Evolutionary conservation across 306 rosid species (phyloP).

Genomic region (Lotus japonicus): DNA sequence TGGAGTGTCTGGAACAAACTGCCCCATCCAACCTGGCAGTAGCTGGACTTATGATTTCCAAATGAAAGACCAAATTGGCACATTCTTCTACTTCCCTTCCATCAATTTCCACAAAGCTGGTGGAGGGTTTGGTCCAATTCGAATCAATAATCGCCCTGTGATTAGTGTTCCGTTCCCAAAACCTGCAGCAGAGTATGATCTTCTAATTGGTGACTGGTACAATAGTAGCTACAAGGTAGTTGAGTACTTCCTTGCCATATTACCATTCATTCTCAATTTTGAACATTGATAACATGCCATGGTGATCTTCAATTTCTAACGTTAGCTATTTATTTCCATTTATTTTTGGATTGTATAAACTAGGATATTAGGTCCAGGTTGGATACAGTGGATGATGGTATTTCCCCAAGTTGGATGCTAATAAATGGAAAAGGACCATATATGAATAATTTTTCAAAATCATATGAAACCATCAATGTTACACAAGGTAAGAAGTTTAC

Average conservation of each 20-base stretch:
- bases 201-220: constrained; percentile 78
- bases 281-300: background rate
- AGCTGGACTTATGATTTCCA: constrained; percentile 73
- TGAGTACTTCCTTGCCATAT: background rate
- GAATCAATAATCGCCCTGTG: constrained; percentile 45
- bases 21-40: constrained; percentile 56
- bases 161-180: constrained; percentile 63
- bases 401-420: constrained; percentile 43
- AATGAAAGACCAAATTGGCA: constrained; percentile 81
- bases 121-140: constrained; percentile 75
- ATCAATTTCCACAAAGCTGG: constrained; percentile 73
- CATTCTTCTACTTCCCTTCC: constrained; percentile 81
- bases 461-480: constrained; percentile 51
- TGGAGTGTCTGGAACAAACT: constrained; percentile 87
- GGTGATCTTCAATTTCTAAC: background rate
- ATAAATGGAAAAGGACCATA: constrained; percentile 71
- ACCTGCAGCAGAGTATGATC: constrained; percentile 77
- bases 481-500: constrained; percentile 47
- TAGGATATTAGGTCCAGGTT: constrained; percentile 41
- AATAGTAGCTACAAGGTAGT: constrained; percentile 60
- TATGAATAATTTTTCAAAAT: constrained; percentile 22
- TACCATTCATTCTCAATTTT: background rate
- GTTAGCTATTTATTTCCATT: background rate
- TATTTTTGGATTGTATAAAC: background rate
- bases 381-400: background rate